Base-by-base conservation (phyloP, 768 basidiomycete species). In the Boletales sp. region DNA sequence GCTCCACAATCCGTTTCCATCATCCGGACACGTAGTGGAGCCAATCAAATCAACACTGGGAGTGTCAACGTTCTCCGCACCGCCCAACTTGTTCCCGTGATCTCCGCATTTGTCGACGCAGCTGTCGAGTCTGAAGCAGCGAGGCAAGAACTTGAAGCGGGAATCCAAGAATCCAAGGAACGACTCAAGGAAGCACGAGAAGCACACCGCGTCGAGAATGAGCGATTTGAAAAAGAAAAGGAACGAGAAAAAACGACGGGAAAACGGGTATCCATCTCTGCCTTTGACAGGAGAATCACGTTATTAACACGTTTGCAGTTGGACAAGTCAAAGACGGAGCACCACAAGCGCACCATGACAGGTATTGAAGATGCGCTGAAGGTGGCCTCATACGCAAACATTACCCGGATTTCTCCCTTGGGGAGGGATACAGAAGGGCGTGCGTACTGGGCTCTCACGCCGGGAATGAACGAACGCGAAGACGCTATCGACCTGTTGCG, bases 361-460 rank as follows among this genome's bases (percentile, higher is more conserved):
- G 70, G 74, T 24, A 69, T 87, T 27, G 84, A 89, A 30, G 73
- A 77, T 52, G 77, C 79, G 0, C 61, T 76, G n/a, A 80, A 78
- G 49, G 65, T 87, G 14, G 67, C 75, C 4, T 59, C 65, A 24
- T 69, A 72, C 4, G 70, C 73, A 8, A 78, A 70, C 54, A 61
- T 77, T 3, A 71, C 78, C 3, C 82, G 90, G 15, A 81, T 83
- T 55, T 64, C 69, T 8, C 72, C 80, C 2, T 70, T 90, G n/a
- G 90, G 90, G n/a, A 72, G 67, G 24, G 90, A 91, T 58, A 52
- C 64, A 13, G 85, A 84, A 8, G 85, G 86, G 11, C 78, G 87
- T 17, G 57, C 73, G 17, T 92, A 87, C 62, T 89, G 83, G 72
- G 79, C 77, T 10, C 68, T 87, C 24, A 79, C 81, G 0, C 83